Evolutionary conservation across 176 grass and related monocot species (phyloP), one percentile per base, ranked within the genome.

Genomic region (Triticum urartu): DNA sequence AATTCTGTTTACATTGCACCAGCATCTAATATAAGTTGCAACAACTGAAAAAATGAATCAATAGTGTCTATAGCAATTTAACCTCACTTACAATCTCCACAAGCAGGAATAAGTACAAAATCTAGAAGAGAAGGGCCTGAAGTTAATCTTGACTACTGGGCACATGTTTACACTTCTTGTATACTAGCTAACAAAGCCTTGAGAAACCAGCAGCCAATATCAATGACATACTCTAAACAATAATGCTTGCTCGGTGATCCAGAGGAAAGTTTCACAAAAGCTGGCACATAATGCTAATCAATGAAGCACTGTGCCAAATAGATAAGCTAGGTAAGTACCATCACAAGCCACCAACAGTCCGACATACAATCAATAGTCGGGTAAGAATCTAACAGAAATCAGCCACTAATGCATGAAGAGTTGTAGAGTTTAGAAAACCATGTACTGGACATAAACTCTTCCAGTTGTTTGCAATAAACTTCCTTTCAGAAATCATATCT

Each of bases 401-500:
- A 1, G 18, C 13, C 48, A 68, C 25, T 75, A 34, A 74, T 33
- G 68, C 15, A 85, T 11, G 5, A 25, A 82, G 4, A 25, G 30
- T 56, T 58, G 18, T 42, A 81, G 14, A 54, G 22, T 6, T 75
- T 15, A 73, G 7, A 50, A 30, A 75, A 52, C 72, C 24, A 54
- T 56, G 15, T 0, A 11, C 54, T 75, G 72, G 22, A 2, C 13
- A 14, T 45, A 45, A 66, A 79, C 20, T 66, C 12, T 11, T 86
- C 21, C 7, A 22, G 33, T 43, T 25, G 21, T 9, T 64, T 45
- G 11, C 4, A 78, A 18, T 59, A 68, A 73, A 59, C 2, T 84
- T 60, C 9, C 75, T 62, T 68, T 72, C 7, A 80, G 13, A 83
- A 17, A 84, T 80, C 36, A 81, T 59, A 87, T 81, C 7, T 18